A percentile compares a stretch with the other conserved stretches of the same genome.
Evolutionary conservation across 2,329 filamentous ascomycete species (phyloP).

Genomic region (Alternaria brassicicola): DNA sequence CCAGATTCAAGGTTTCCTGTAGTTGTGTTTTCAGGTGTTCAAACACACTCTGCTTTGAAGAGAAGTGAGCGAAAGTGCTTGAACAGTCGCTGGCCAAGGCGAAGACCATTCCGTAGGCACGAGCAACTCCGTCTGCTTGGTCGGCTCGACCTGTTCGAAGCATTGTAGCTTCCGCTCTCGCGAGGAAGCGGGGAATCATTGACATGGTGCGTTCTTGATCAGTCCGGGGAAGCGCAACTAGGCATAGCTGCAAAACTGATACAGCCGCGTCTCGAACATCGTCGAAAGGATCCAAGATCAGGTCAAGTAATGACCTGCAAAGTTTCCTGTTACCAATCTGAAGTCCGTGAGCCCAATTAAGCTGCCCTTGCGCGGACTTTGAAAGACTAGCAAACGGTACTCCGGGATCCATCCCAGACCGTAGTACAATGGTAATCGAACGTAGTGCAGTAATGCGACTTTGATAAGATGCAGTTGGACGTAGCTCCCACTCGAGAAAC

Average conservation of each 20-base stretch:
- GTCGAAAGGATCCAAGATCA: constrained; percentile 89
- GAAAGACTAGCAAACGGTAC: constrained; percentile 49
- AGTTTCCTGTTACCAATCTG: constrained; percentile 53
- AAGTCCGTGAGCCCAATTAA: constrained; percentile 58
- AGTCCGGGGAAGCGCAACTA: constrained; percentile 27
- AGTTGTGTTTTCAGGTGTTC: constrained; percentile 65
- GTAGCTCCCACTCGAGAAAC: constrained; percentile 76
- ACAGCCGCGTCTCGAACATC: constrained; percentile 73
- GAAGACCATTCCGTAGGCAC: constrained; percentile 74
- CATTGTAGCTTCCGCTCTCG: constrained; percentile 61
- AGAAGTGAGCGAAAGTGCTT: neutral
- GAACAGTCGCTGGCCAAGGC: constrained; percentile 50
- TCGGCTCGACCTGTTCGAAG: constrained; percentile 81
- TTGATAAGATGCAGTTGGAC: constrained; percentile 85
- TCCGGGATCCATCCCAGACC: constrained; percentile 67
- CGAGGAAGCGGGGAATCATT: constrained; percentile 34
- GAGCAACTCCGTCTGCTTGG: constrained; percentile 88
- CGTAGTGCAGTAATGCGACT: constrained; percentile 82
- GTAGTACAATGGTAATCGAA: constrained; percentile 69
- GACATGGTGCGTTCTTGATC: constrained; percentile 19
- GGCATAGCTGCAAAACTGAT: constrained; percentile 50
- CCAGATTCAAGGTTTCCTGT: constrained; percentile 67
- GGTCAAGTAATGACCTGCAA: constrained; percentile 72
- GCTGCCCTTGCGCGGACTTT: constrained; percentile 57
- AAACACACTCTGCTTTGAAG: constrained; percentile 58